Evolutionary conservation across 768 basidiomycete species (phyloP).

Genomic region (Collybiopsis luxurians): DNA sequence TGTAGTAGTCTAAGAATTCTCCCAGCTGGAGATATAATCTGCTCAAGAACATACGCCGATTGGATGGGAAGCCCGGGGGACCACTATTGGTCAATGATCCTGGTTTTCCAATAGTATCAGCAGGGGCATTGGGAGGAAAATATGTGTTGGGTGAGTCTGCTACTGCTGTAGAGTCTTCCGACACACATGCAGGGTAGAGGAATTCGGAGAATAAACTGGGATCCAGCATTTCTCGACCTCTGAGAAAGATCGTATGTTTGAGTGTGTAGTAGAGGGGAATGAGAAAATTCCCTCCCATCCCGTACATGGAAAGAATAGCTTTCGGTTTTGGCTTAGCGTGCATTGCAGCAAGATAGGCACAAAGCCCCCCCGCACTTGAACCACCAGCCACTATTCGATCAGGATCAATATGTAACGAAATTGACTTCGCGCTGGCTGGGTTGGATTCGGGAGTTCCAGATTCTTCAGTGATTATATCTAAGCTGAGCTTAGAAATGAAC

Average conservation of each 20-base stretch:
- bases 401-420: constrained; percentile 36
- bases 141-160: constrained; percentile 7
- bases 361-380: constrained; percentile 60
- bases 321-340: constrained; percentile 52
- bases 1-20: constrained; percentile 55
- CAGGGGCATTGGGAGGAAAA: neutral
- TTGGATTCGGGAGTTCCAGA: neutral
- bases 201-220: constrained; percentile 1
- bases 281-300: constrained; percentile 60
- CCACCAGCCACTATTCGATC: constrained; percentile 51
- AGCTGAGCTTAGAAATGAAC: constrained; percentile 37
- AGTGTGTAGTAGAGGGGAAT: neutral
- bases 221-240: constrained; percentile 5
- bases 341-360: constrained; percentile 58
- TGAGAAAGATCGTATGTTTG: constrained; percentile 1
- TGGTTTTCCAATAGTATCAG: neutral
- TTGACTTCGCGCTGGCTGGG: neutral
- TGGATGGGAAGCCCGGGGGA: constrained; percentile 55
- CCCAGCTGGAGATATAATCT: constrained; percentile 62
- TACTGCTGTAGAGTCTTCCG: neutral
- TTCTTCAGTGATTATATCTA: constrained; percentile 13
- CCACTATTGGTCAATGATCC: neutral
- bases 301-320: constrained; percentile 57
- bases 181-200: neutral
- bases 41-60: constrained; percentile 57